Base-by-base conservation (phyloP, 148 eudicot species). In the Gaultheria prostrata region DNA sequence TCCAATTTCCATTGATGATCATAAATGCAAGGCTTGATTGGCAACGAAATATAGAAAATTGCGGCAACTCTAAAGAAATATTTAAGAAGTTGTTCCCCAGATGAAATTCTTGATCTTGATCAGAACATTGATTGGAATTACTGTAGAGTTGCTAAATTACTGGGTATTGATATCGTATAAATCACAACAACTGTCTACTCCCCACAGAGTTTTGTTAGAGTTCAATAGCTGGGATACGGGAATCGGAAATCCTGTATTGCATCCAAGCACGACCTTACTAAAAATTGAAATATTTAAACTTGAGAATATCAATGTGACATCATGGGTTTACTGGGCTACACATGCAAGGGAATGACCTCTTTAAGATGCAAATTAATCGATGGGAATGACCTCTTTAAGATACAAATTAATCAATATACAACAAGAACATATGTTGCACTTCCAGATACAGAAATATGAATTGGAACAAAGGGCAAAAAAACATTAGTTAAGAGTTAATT, bases 401-500 rank as follows among this genome's bases (percentile, higher is more conserved):
- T 39, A 35, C 46, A 18, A 35, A 73, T 73, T 39, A 73, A 33
- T 73, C 48, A 39, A 73, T 17, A 8, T 39, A 39, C 43, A 3
- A 18, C 76, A 4, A 1, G 13, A 20, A 49, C 17, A 49, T 24
- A 49, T 76, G 9, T 30, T 26, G 15, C 57, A 76, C 17, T 49
- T 78, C 63, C 80, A 76, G n/a, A 24, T 28, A 33, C 11, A 74
- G 18, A 24, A 74, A 2, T 76, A 76, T 28, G 65, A 50, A 33
- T 24, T 69, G 76, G 75, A 24, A 59, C 30, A 53, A 51, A 8
- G 57, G 74, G 77, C n/a, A 13, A 50, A 78, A 39, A 39, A 4
- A 39, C 43, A 56, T 71, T 79, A 83, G 86, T 80, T 11, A 67
- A 76, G 86, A 80, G 74, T 73, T 86, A 56, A 81, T 63, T 35